phyloP scores from a whole-genome alignment of 306 rosid genomes.

The Corylus heterophylla region DNA sequence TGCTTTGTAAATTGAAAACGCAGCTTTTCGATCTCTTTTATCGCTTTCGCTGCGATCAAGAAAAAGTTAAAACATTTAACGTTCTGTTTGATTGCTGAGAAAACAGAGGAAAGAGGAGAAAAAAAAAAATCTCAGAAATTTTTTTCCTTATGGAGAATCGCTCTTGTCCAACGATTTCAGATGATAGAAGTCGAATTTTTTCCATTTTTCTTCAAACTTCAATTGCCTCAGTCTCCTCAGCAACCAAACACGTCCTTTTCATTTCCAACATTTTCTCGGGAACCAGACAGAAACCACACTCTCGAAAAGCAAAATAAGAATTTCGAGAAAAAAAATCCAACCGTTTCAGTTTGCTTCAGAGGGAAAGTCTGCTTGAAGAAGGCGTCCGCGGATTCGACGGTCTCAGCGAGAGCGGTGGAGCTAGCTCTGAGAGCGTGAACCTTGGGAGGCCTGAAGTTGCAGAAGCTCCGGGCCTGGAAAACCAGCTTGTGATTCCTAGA shows the following conservation, averaged over 20 bases:
- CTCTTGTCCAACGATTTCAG: background rate
- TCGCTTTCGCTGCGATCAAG: background rate
- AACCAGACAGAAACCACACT: constrained; percentile 6
- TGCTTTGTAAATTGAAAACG: no score
- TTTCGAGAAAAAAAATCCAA: constrained; percentile 29
- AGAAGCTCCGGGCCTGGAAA: constrained; percentile 38
- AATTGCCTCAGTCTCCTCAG: background rate
- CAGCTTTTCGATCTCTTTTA: no score
- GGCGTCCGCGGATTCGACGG: constrained; percentile 45
- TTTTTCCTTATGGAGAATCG: background rate
- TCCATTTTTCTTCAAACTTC: constrained; percentile 1
- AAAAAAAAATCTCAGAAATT: background rate
- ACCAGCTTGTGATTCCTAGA: constrained; percentile 31
- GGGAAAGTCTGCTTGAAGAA: constrained; percentile 51
- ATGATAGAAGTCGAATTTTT: background rate
- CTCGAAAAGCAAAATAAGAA: background rate
- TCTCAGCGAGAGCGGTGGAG: constrained; percentile 44
- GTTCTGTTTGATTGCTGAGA: constrained; percentile 23
- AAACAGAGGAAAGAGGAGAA: constrained; percentile 5
- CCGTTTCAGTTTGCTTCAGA: constrained; percentile 53
- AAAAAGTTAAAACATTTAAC: background rate
- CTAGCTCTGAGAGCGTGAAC: constrained; percentile 35
- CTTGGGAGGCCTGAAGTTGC: constrained; percentile 41
- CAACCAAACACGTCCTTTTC: background rate
- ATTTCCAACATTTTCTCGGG: background rate